Conservation (phyloP, 352 stramenopile genomes). For the Hyaloperonospora brassicae region DNA sequence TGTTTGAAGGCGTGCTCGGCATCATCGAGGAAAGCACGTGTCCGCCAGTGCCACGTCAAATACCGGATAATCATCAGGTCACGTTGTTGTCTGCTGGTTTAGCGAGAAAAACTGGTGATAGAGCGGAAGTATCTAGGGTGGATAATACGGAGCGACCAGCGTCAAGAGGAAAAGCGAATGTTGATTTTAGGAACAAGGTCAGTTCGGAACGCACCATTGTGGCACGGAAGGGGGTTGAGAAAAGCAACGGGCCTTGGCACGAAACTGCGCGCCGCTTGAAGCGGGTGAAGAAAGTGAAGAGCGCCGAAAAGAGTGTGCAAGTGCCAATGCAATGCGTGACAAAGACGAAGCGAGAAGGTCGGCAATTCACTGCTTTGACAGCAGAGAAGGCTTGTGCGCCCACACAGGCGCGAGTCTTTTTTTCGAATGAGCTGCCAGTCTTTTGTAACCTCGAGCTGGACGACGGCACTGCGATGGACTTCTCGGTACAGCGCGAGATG, state of each 20-base stretch:
- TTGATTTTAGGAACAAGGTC: constrained; percentile 7
- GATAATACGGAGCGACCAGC: constrained; percentile 10
- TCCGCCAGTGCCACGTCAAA: constrained; percentile 12
- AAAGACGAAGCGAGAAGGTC: constrained; percentile 19
- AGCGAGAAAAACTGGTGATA: constrained; percentile 7
- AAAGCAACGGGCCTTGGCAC: constrained; percentile 1
- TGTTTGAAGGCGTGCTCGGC: constrained; percentile 46
- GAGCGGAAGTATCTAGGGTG: constrained; percentile 5
- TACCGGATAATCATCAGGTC: not conserved
- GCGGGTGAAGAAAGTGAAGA: constrained; percentile 10
- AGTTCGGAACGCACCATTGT: constrained; percentile 1
- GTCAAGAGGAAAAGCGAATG: constrained; percentile 12
- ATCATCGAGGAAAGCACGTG: constrained; percentile 18
- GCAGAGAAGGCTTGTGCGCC: constrained; percentile 9
- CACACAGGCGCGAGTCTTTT: constrained; percentile 15
- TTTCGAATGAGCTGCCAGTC: constrained; percentile 17
- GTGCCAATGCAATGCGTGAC: constrained; percentile 11
- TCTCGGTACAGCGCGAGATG: constrained; percentile 25
- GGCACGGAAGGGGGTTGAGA: constrained; percentile 4
- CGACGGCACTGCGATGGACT: constrained; percentile 27
- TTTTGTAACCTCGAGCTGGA: constrained; percentile 29
- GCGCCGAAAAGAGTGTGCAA: constrained; percentile 4
- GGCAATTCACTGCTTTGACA: constrained; percentile 2
- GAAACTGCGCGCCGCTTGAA: constrained; percentile 9
- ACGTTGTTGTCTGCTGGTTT: not conserved